These are phyloP conservation scores for Leersia perrieri DNA, from an alignment of 176 grass and related monocot species.

Conservation along the genomic window DNA sequence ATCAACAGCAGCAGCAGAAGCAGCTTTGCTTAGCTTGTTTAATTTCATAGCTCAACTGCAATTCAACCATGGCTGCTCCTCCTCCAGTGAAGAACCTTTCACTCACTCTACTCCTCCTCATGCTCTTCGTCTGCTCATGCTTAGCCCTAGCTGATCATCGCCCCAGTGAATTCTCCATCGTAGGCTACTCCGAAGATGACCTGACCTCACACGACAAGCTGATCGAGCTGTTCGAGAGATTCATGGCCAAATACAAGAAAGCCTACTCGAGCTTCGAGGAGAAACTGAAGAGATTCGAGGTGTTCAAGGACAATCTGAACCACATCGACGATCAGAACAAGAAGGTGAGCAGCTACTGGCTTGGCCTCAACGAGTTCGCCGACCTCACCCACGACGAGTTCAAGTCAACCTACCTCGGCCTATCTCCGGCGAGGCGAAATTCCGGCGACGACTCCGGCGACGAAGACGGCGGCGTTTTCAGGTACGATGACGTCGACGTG, in stretches of 20 bases:
- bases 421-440: not conserved
- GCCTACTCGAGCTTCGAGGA: conserved; percentile 70
- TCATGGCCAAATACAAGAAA: conserved; percentile 66
- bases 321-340: conserved; percentile 85
- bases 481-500: conserved; percentile 34
- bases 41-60: no score
- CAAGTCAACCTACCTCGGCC: conserved; percentile 60
- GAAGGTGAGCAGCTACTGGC: conserved; percentile 78
- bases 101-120: not conserved
- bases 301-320: conserved; percentile 87
- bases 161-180: conserved; percentile 61
- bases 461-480: conserved; percentile 19
- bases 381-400: conserved; percentile 83
- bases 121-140: not conserved
- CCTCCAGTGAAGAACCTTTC: not conserved
- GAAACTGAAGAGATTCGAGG: conserved; percentile 74
- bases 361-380: conserved; percentile 75
- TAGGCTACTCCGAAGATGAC: conserved; percentile 69
- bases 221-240: conserved; percentile 79
- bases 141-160: not conserved
- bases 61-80: not conserved
- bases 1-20: not conserved
- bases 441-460: no score
- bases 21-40: no score
- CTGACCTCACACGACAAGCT: conserved; percentile 52